Evolutionary conservation across 768 basidiomycete genomes (phyloP), one percentile per base, ranked within the genome.

Genomic region (Boletus tylopilopsis): DNA sequence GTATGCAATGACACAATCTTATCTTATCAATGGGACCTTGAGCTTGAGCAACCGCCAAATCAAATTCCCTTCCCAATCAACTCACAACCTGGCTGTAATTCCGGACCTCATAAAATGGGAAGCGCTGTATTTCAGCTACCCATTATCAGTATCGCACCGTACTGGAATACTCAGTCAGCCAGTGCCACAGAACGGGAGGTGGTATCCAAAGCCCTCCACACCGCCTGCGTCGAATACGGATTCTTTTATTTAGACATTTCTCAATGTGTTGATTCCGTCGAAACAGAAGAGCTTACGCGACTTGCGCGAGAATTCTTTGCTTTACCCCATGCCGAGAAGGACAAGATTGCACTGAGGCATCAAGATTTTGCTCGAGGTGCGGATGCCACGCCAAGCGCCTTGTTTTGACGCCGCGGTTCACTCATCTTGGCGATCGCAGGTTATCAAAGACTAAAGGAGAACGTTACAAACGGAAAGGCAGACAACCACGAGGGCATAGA

Each of bases 221-320:
- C 69, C 0, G 90, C 90, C 8, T 90, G 90, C 59, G 61, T 87
- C 19, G 72, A 87, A 46, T 90, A 81, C 47, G 93, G 93, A 0
- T 95, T 95, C 76, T 94, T 95, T 72, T 95, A 94, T 67, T 73
- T 94, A 39, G 79, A 91, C 52, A 72, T 92, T 38, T 78, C 81
- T 3, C 68, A 75, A 4, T 87, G 74, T 55, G 67, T 85, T 13
- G 71, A 82, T 30, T 69, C 68, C 0, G 61, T 71, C 1, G 85
- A 91, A 57, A 76, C 84, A 10, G 81, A 84, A 36, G 80, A 85
- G 53, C 77, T 94, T 7, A 66, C 79, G 1, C 68, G 68, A 8
- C 73, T 91, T 2, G 91, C 82, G 2, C 73, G 80, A 22, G 71
- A 79, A 43, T 95, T 95, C 73, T 94, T 94, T 58, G 57, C 64